Percentiles rank a stretch among this genome's conserved stretches.
phyloP scores from a whole-genome alignment of 2,329 filamentous ascomycete genomes.

The Pseudocercospora macadamiae region DNA sequence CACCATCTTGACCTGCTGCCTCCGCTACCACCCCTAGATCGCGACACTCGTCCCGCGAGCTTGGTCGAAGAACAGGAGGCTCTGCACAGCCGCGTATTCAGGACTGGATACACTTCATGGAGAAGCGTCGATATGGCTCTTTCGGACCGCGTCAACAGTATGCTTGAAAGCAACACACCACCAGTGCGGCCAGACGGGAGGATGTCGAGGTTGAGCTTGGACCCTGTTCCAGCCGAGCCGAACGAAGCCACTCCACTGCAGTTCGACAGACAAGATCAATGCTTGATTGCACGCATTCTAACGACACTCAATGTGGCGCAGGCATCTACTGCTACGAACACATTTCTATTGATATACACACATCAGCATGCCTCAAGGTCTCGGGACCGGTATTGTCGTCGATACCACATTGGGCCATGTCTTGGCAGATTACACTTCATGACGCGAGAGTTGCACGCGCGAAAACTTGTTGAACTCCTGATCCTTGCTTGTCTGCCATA shows the following conservation, averaged over 20 bases:
- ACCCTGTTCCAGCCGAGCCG: not conserved
- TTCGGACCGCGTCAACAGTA: no score
- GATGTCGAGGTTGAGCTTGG: not conserved
- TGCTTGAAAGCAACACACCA: no score
- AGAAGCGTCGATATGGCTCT: no score
- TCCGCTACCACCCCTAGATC: not conserved
- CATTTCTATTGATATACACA: no score
- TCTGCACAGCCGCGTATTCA: not conserved
- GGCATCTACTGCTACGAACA: no score
- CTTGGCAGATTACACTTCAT: not conserved
- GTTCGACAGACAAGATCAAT: no score
- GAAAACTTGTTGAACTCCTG: conserved; percentile 5
- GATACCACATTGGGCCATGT: not conserved
- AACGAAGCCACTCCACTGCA: not conserved
- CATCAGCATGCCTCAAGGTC: not conserved
- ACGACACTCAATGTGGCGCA: no score
- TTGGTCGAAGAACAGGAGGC: not conserved
- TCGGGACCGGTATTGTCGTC: not conserved
- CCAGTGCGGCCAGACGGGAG: no score
- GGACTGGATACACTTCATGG: no score
- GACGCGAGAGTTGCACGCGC: conserved; percentile 2
- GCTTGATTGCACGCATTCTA: no score
- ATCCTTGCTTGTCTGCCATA: not conserved
- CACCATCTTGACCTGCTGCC: conserved; percentile 49
- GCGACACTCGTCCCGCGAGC: not conserved